Conservation (phyloP, 164 flowering plant species). For the Buxus sempervirens region DNA sequence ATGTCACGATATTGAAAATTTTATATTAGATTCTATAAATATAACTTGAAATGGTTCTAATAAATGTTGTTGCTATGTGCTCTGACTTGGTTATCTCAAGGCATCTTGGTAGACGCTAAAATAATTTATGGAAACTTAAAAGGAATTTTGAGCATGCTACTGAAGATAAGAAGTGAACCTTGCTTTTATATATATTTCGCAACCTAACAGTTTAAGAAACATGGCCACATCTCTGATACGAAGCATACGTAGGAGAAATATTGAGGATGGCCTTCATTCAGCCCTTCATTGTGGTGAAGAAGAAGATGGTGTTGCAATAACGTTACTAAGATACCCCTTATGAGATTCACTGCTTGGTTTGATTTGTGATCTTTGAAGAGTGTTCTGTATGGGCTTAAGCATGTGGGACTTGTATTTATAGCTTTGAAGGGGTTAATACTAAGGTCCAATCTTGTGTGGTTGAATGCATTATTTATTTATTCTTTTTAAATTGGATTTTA, state of each 20-base stretch:
- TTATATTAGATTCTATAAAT: no score
- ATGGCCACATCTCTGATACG: not conserved
- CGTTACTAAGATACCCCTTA: not conserved
- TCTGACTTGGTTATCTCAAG: not conserved
- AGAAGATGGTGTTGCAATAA: not conserved
- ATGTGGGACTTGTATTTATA: no score
- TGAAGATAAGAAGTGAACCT: not conserved
- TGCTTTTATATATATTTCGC: not conserved
- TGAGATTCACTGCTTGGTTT: no score
- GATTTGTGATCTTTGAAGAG: no score
- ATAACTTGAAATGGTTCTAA: no score
- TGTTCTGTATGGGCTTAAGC: no score
- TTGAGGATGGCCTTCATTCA: not conserved
- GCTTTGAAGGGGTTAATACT: no score
- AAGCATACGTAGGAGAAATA: not conserved
- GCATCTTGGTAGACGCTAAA: not conserved
- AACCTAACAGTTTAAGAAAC: not conserved
- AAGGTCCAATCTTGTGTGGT: no score
- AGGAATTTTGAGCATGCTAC: not conserved
- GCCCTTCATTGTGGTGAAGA: not conserved
- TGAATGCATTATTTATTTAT: no score
- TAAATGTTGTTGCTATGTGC: not conserved
- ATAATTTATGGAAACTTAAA: no score
- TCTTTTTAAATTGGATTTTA: no score
- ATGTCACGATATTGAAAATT: no score